Base-by-base conservation (phyloP, 2,329 filamentous ascomycete genomes). In the Botryotinia narcissicola region DNA sequence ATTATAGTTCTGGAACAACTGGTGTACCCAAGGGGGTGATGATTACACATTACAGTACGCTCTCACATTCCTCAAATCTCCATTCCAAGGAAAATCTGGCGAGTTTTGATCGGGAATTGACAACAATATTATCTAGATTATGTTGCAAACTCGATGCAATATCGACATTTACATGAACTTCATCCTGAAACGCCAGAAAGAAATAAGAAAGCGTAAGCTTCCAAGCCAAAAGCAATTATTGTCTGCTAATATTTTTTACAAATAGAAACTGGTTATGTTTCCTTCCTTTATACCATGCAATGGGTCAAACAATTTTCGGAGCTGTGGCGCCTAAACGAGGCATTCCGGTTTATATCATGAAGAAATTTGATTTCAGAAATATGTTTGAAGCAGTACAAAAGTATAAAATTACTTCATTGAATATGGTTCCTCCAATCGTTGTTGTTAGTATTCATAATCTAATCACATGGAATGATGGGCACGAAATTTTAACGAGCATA, bases 161-260 rank as follows among this genome's bases (percentile, higher is more conserved):
- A 86, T 51, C 81, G 81, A 1, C 79, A 83, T 40, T 82, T 87
- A 8, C 90, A 93, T 66, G 83, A 83, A 4, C 84, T 84, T 0
- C 85, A 88, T 71, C 82, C 92, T 67, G 84, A 84, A 25, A 87
- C 87, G 79, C 83, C 86, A 64, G 87, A 89, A 1, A 93, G 97
- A 80, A 89, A 87, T 73, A 85, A 95, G 63, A 82, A 96, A 12
- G 92, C 92, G 7, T 91, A 63, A 48, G 74, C 95, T 73, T 82
- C 96, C 25, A 93, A 93, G 0, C 94, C 97, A 81, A 97, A 93
- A 83, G 93, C 96, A 80, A 93, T 95, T 75, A 96, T 46, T 12
- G 1, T 35, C 1, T 37, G 14, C 22, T 44, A 25, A 72, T 16
- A 14, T 9, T 6, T 1, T 22, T 29, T 18, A 7, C 2, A 37